phyloP scores from a whole-genome alignment of 176 grass and related monocot genomes.

The Juncus effusus region DNA sequence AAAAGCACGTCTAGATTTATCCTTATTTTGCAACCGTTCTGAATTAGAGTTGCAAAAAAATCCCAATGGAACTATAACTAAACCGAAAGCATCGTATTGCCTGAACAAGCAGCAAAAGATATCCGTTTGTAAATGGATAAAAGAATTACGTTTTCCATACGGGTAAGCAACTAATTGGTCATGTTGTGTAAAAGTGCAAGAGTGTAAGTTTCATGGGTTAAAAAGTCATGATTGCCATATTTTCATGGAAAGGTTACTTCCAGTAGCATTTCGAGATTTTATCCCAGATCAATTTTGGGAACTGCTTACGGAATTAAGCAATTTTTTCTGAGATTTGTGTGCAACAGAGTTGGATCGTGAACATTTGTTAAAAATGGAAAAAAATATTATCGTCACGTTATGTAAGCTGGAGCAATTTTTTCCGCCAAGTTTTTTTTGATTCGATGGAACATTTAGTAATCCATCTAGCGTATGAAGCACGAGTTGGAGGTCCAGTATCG shows the following conservation, averaged over 20 bases:
- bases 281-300: background rate
- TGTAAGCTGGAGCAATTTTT: slow-evolving; percentile 26
- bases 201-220: slow-evolving; percentile 1
- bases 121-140: too few relatives aligned
- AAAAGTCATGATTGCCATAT: slow-evolving; percentile 28
- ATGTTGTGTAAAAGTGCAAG: background rate
- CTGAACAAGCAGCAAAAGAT: too few relatives aligned
- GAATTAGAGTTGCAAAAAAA: background rate
- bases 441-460: slow-evolving; percentile 29
- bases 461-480: slow-evolving; percentile 21
- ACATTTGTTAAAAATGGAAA: too few relatives aligned
- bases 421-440: slow-evolving; percentile 31
- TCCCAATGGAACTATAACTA: too few relatives aligned
- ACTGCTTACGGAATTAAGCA: too few relatives aligned
- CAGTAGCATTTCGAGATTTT: slow-evolving; percentile 6
- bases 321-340: too few relatives aligned
- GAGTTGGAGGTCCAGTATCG: slow-evolving; percentile 7
- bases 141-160: too few relatives aligned
- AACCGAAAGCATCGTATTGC: background rate
- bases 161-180: background rate
- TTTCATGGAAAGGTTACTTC: slow-evolving; percentile 10
- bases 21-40: background rate
- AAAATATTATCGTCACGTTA: slow-evolving; percentile 12
- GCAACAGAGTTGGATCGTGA: too few relatives aligned
- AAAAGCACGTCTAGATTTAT: background rate